Conservation (phyloP, 2,329 filamentous ascomycete genomes). For the Phoma sp. region DNA sequence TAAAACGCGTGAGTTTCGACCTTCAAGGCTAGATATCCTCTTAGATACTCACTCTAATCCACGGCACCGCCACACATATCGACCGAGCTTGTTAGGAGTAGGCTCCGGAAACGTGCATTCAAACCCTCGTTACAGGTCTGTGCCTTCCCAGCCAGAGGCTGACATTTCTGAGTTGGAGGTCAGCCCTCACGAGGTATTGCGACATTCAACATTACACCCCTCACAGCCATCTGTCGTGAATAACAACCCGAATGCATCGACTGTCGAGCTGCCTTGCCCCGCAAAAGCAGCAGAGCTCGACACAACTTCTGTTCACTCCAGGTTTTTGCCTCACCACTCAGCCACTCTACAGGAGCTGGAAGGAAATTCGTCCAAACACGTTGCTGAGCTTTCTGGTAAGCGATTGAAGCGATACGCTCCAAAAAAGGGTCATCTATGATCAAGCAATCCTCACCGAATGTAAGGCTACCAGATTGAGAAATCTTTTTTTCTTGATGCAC, state of each 20-base stretch:
- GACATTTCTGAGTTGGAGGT: neutral
- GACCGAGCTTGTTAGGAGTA: neutral
- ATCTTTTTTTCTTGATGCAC: neutral
- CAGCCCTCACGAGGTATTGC: neutral
- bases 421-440: neutral
- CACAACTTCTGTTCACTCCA: neutral
- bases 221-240: no score
- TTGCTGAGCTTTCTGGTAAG: neutral
- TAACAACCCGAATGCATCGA: neutral
- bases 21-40: neutral
- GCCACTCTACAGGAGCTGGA: neutral
- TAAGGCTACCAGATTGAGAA: neutral
- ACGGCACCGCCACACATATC: neutral
- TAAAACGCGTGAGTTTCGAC: neutral
- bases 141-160: neutral
- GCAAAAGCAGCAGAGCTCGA: neutral
- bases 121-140: neutral
- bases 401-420: neutral
- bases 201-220: neutral
- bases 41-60: no score
- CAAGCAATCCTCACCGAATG: neutral
- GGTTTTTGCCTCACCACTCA: neutral
- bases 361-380: neutral
- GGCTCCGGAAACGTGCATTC: neutral
- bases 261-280: neutral